These are phyloP conservation scores for Colletotrichum siamense DNA, from an alignment of 2,329 filamentous ascomycete species.

Conservation along the genomic window DNA sequence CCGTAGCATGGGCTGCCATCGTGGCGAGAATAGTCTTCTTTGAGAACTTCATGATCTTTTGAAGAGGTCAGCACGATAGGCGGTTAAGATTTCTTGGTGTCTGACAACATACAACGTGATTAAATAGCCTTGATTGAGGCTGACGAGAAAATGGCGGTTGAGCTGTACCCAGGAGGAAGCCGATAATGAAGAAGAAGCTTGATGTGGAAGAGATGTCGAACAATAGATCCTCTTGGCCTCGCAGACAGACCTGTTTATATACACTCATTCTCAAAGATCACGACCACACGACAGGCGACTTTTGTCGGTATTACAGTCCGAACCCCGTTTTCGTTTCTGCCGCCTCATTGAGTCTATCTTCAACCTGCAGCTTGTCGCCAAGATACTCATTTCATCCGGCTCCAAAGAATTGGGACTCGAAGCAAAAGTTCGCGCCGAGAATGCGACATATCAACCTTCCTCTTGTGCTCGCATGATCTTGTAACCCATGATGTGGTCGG, in stretches of 20 bases:
- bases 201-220: background rate
- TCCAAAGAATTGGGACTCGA: background rate
- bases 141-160: background rate
- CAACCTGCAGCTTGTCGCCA: background rate
- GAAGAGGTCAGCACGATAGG: rapidly evolving
- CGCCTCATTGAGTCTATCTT: background rate
- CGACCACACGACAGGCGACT: background rate
- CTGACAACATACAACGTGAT: background rate
- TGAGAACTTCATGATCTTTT: constrained; percentile 14
- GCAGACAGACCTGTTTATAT: background rate
- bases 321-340: rapidly evolving
- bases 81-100: rapidly evolving
- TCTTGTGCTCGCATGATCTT: background rate
- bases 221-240: background rate
- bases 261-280: background rate
- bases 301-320: background rate
- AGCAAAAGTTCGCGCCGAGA: background rate
- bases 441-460: background rate
- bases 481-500: background rate
- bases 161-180: background rate
- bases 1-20: constrained; percentile 5
- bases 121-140: rapidly evolving
- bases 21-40: constrained; percentile 1
- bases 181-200: background rate
- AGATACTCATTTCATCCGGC: background rate